Conservation (phyloP, 495 filamentous ascomycete species). For the Penicillium ochrochloron region DNA sequence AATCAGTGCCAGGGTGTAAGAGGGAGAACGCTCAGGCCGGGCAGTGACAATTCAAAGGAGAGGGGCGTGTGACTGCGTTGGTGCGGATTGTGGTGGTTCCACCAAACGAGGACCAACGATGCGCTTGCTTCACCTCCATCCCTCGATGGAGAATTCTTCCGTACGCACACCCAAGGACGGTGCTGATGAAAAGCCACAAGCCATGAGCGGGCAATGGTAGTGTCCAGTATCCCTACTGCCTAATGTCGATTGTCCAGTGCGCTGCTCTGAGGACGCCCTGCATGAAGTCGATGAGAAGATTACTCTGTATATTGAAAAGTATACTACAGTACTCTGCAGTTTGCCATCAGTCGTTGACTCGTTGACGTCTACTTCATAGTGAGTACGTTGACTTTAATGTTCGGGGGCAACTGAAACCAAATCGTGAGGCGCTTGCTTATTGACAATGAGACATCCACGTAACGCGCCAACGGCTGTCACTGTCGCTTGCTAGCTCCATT, state of each 20-base stretch:
- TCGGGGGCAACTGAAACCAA: conserved; percentile 28
- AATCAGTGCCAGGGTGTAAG: not conserved
- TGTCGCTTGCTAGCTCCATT: conserved; percentile 3
- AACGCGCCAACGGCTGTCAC: conserved; percentile 5
- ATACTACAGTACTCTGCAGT: not conserved
- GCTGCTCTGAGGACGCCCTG: not conserved
- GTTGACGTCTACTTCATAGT: not conserved
- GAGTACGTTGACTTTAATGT: not conserved
- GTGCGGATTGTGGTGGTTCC: conserved; percentile 12
- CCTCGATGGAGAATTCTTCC: not conserved
- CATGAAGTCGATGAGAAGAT: not conserved
- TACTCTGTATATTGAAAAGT: not conserved
- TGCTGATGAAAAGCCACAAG: not conserved
- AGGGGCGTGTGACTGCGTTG: conserved; percentile 29
- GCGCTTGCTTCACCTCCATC: conserved; percentile 5
- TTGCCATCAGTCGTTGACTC: not conserved
- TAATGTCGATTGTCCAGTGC: not conserved
- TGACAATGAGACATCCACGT: conserved; percentile 17
- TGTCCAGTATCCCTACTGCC: not conserved
- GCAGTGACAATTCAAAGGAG: not conserved
- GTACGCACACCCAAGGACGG: not conserved
- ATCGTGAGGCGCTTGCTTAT: conserved; percentile 16
- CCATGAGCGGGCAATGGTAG: not conserved
- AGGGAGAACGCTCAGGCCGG: conserved; percentile 30
- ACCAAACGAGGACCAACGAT: conserved; percentile 11